A percentile compares a stretch with the other conserved stretches of the same genome.
Evolutionary conservation across 441 rosid genomes (phyloP).

Genomic region (Adansonia gregorii): DNA sequence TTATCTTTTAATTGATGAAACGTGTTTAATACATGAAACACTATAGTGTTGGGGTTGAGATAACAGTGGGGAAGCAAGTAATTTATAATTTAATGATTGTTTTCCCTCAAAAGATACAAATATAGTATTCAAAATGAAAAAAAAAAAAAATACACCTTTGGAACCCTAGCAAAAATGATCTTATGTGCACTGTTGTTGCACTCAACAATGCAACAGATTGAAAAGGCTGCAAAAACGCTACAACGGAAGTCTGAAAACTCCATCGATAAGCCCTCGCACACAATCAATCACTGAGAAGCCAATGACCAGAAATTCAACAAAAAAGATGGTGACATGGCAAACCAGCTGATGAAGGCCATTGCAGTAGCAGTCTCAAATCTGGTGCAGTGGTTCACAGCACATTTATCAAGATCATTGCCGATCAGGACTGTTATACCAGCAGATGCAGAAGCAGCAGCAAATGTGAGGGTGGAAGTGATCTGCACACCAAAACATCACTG

Average conservation of each 20-base stretch:
- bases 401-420: slow-evolving; percentile 57
- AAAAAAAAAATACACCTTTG: not conserved
- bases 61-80: not conserved
- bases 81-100: not conserved
- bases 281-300: slow-evolving; percentile 56
- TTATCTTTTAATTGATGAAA: too few relatives aligned
- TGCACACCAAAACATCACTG: slow-evolving; percentile 37
- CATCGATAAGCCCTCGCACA: not conserved
- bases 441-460: slow-evolving; percentile 84
- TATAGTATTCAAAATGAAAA: slow-evolving; percentile 4
- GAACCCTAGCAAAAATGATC: slow-evolving; percentile 32
- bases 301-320: slow-evolving; percentile 78
- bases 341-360: slow-evolving; percentile 86
- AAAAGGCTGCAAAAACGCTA: slow-evolving; percentile 9
- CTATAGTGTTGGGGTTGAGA: not conserved
- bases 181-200: slow-evolving; percentile 32
- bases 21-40: too few relatives aligned
- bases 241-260: not conserved
- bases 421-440: slow-evolving; percentile 88
- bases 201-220: slow-evolving; percentile 18
- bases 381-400: slow-evolving; percentile 58
- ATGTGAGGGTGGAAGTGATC: slow-evolving; percentile 77
- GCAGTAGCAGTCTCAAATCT: slow-evolving; percentile 81
- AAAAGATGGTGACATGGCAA: slow-evolving; percentile 70
- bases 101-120: slow-evolving; percentile 1